A percentile compares a stretch with the other conserved stretches of the same genome.
Conservation (phyloP, 768 basidiomycete genomes). For the Lentinula boryana region DNA sequence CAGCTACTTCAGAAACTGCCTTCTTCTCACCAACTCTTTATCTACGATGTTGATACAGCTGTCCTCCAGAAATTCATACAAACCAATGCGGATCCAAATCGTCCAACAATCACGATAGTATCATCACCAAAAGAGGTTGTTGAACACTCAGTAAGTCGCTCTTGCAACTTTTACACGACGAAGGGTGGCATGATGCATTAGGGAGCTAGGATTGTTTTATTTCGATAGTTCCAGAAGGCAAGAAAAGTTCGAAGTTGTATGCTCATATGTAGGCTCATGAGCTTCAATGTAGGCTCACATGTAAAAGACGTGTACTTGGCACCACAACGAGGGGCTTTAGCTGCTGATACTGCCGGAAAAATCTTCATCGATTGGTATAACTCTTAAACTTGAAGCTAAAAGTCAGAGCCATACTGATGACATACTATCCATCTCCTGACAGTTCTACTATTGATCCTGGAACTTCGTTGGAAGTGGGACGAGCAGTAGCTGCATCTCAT, state of each 20-base stretch:
- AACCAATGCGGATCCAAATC: slow-evolving; percentile 11
- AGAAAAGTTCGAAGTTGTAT: not conserved
- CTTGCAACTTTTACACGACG: not conserved
- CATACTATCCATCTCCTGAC: not conserved
- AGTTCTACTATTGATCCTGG: slow-evolving; percentile 39
- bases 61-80: slow-evolving; percentile 22
- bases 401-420: not conserved
- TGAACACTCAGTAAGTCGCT: slow-evolving; percentile 26
- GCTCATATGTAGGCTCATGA: not conserved
- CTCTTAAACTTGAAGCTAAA: not conserved
- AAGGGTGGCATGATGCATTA: not conserved
- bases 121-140: slow-evolving; percentile 27
- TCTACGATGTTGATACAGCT: slow-evolving; percentile 28
- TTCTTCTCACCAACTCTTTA: slow-evolving; percentile 16
- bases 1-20: slow-evolving; percentile 27
- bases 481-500: slow-evolving; percentile 20
- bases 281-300: slow-evolving; percentile 23
- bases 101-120: slow-evolving; percentile 14
- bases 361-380: slow-evolving; percentile 35
- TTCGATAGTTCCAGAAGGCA: slow-evolving; percentile 37
- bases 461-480: slow-evolving; percentile 27
- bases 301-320: slow-evolving; percentile 31
- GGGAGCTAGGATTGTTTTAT: slow-evolving; percentile 28
- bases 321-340: slow-evolving; percentile 26
- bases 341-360: slow-evolving; percentile 30